Conservation (phyloP, 2,329 filamentous ascomycete species). For the Paramyrothecium roridum region DNA sequence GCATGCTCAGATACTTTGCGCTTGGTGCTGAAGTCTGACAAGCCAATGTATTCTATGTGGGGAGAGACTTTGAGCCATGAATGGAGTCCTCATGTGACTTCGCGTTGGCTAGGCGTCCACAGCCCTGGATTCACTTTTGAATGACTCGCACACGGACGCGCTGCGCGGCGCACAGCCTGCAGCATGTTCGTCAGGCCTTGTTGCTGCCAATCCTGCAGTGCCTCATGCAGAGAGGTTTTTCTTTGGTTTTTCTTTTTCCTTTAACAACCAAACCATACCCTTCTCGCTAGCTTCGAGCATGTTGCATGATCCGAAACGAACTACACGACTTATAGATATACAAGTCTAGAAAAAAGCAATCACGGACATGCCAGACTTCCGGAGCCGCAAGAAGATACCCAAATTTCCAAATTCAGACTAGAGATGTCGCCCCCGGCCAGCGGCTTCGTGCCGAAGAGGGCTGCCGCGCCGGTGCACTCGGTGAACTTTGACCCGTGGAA, state of each 20-base stretch:
- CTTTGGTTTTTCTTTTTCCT: too few species aligned
- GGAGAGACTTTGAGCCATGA: neutral
- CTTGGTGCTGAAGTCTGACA: neutral
- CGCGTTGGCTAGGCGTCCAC: neutral
- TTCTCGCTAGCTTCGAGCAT: too few species aligned
- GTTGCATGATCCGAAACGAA: too few species aligned
- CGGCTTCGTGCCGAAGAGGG: conserved; percentile 17
- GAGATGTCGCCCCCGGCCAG: neutral
- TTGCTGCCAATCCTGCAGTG: too few species aligned
- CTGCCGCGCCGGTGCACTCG: conserved; percentile 38
- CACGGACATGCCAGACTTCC: neutral
- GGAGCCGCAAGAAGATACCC: neutral
- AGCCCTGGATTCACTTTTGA: neutral
- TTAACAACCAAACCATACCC: too few species aligned
- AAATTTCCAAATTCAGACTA: neutral
- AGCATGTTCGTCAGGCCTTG: neutral
- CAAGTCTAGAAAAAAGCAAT: too few species aligned
- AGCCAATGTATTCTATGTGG: neutral
- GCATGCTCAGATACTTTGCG: too few species aligned
- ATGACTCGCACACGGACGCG: neutral
- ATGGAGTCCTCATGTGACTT: conserved; percentile 1
- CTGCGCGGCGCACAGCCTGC: neutral
- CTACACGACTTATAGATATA: too few species aligned
- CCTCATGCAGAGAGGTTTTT: too few species aligned
- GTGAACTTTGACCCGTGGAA: conserved; percentile 67